Base-by-base conservation (phyloP, 768 basidiomycete genomes). In the Lactifluus echinatus region DNA sequence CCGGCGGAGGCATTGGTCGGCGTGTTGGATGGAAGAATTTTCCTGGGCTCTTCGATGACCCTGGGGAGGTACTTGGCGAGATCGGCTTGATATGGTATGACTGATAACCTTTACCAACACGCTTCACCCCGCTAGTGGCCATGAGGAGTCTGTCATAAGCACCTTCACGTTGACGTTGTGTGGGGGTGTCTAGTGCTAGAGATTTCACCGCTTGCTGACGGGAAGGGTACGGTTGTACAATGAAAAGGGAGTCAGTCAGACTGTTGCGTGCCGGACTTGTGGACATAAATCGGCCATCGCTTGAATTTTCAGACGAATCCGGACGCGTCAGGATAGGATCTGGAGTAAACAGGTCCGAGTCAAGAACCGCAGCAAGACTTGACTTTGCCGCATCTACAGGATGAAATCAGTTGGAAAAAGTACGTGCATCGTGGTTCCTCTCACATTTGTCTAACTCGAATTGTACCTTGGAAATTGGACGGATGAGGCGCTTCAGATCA, bases 91-190 rank as follows among this genome's bases (percentile, higher is more conserved):
- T 53, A 60, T 79, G 79, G 51, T 87, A 80, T 2, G 87, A 89
- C 69, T 91, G 86, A 64, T 91, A 90, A 7, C 89, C 89, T 65
- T 81, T 83, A 3, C 89, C 89, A 8, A 86, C 71, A 28, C 88
- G 85, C 66, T 84, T 89, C 39, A 92, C 88, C 26, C 85, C 85
- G 2, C 83, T 80, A 1, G 86, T 87, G 11, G 87, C 84, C 85
- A 89, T 87, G 28, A 91, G 74, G 73, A 90, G 85, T 40, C 85
- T 81, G 63, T 92, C 89, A 59, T 91, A 92, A 17, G 86, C 84
- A 54, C 80, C 80, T 71, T 90, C 88, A 26, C 87, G 65, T 45
- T 78, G 80, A 40, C 77, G 82, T 56, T 73, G 79, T 55, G 76
- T 76, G 0, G 85, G 83, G 0, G 83, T 77, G 56, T 84, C 81